phyloP scores from a whole-genome alignment of 164 flowering plant genomes.

The Berberis thunbergii region DNA sequence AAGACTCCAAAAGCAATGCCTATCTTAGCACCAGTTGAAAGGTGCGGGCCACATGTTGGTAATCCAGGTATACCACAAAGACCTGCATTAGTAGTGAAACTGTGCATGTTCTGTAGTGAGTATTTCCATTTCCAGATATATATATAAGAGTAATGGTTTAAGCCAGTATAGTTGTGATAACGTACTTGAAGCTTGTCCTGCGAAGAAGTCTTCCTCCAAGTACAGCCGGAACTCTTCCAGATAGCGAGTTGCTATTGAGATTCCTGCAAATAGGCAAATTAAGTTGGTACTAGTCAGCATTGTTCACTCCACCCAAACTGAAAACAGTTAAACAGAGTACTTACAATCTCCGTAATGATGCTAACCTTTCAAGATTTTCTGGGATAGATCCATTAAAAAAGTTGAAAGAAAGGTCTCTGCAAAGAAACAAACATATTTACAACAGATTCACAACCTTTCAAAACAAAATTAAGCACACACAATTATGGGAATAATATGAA shows the following conservation, averaged over 20 bases:
- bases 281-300: conserved; percentile 6
- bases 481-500: not conserved
- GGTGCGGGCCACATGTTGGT: conserved; percentile 76
- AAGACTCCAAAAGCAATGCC: conserved; percentile 54
- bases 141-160: too few relatives aligned
- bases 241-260: conserved; percentile 80
- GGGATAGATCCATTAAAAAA: conserved; percentile 88
- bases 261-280: conserved; percentile 42
- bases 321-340: conserved; percentile 8
- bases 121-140: conserved; percentile 1
- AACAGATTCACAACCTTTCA: not conserved
- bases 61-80: conserved; percentile 97
- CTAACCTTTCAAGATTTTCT: conserved; percentile 75
- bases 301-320: not conserved
- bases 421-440: not conserved
- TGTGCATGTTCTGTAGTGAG: conserved; percentile 23
- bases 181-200: conserved; percentile 97
- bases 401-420: conserved; percentile 94
- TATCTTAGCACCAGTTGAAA: conserved; percentile 60
- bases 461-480: not conserved
- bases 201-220: conserved; percentile 89
- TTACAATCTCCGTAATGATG: conserved; percentile 66
- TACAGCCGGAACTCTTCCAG: conserved; percentile 79
- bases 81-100: conserved; percentile 89
- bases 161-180: not conserved